phyloP scores from a whole-genome alignment of 2,329 filamentous ascomycete genomes.

The Phyllosticta paracitricarpa region DNA sequence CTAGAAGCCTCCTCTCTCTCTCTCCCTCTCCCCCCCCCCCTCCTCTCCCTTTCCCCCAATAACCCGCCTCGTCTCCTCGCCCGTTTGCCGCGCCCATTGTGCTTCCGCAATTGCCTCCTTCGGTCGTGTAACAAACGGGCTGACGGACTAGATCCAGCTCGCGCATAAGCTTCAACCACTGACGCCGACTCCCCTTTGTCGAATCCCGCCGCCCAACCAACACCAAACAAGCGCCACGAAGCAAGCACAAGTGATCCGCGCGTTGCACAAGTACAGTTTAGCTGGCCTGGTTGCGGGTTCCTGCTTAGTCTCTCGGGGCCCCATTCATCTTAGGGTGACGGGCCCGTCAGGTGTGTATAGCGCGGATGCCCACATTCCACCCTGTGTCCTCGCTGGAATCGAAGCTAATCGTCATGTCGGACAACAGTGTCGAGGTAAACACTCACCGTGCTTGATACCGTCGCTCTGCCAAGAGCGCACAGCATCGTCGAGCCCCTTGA shows the following conservation, averaged over 20 bases:
- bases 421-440: constrained; percentile 10
- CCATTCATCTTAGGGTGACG: constrained; percentile 8
- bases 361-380: constrained; percentile 1
- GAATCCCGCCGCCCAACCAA: constrained; percentile 8
- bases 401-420: constrained; percentile 9
- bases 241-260: constrained; percentile 5
- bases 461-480: neutral
- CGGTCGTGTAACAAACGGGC: constrained; percentile 9
- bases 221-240: constrained; percentile 8
- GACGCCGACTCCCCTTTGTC: constrained; percentile 8
- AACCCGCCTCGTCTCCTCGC: neutral
- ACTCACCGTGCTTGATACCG: neutral
- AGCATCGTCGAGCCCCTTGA: constrained; percentile 1
- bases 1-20: constrained; percentile 4
- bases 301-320: constrained; percentile 7
- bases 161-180: constrained; percentile 8
- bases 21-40: neutral
- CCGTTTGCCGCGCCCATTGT: constrained; percentile 9
- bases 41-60: constrained; percentile 2
- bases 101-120: constrained; percentile 8
- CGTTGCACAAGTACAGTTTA: constrained; percentile 6
- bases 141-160: constrained; percentile 9
- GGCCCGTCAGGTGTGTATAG: constrained; percentile 10
- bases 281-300: constrained; percentile 7
- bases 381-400: constrained; percentile 3